Percentiles rank a stretch among this genome's conserved stretches.
phyloP scores from a whole-genome alignment of 2,329 filamentous ascomycete species.

The Neopestalotiopsis sp. region DNA sequence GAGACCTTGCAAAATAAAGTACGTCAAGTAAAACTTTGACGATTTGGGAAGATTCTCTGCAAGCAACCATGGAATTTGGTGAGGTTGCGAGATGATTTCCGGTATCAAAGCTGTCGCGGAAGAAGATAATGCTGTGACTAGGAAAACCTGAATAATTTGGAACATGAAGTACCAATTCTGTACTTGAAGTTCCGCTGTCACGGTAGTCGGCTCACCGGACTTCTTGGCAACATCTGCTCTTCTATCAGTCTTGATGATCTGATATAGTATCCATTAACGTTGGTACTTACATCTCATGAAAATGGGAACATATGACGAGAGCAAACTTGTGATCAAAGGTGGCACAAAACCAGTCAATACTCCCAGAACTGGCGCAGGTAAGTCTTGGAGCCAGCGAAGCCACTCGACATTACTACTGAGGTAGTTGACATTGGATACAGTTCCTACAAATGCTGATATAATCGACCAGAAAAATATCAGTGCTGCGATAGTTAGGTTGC shows the following conservation, averaged over 20 bases:
- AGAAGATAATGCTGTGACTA: constrained; percentile 80
- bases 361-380: constrained; percentile 74
- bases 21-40: constrained; percentile 80
- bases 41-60: constrained; percentile 69
- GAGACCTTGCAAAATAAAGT: constrained; percentile 77
- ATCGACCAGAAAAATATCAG: constrained; percentile 87
- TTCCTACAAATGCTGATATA: constrained; percentile 78
- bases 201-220: constrained; percentile 73
- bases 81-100: constrained; percentile 35
- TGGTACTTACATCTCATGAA: constrained; percentile 69
- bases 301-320: constrained; percentile 83
- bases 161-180: constrained; percentile 84
- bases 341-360: constrained; percentile 86
- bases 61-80: constrained; percentile 53
- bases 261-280: neutral
- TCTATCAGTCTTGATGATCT: constrained; percentile 24
- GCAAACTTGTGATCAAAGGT: constrained; percentile 75
- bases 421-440: constrained; percentile 82
- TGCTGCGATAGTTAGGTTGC: constrained; percentile 69
- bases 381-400: constrained; percentile 73
- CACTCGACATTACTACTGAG: constrained; percentile 70
- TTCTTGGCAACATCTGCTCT: constrained; percentile 68
- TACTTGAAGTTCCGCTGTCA: constrained; percentile 75
- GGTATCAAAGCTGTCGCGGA: constrained; percentile 46
- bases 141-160: constrained; percentile 83